These are phyloP conservation scores for Musa troglodytarum DNA, from an alignment of 176 grass and related monocot species.

Conservation along the genomic window DNA sequence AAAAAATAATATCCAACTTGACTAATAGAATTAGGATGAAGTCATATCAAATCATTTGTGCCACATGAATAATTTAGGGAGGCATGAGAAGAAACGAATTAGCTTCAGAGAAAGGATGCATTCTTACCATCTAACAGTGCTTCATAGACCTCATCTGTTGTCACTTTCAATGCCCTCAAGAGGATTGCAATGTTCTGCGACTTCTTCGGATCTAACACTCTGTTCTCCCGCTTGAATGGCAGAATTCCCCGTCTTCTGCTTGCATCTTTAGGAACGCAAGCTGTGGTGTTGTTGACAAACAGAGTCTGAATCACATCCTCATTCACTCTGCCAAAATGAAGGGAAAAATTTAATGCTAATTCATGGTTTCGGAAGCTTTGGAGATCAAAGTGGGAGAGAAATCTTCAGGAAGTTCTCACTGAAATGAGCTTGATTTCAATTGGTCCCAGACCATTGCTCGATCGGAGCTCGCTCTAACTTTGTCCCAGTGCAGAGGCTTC, in stretches of 20 bases:
- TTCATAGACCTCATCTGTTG: constrained; percentile 72
- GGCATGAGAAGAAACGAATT: not conserved
- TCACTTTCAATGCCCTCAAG: constrained; percentile 83
- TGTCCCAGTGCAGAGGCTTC: constrained; percentile 99
- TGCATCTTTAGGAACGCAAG: constrained; percentile 36
- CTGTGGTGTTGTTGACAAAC: constrained; percentile 77
- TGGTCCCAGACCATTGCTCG: constrained; percentile 97
- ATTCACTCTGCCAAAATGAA: constrained; percentile 55
- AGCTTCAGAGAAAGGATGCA: not conserved
- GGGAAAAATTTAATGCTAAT: not conserved
- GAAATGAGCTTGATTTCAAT: constrained; percentile 91
- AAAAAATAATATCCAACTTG: not conserved
- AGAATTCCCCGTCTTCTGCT: constrained; percentile 38
- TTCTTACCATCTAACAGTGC: constrained; percentile 79
- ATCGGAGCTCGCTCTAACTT: constrained; percentile 81
- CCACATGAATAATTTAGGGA: not conserved
- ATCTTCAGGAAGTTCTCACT: constrained; percentile 34
- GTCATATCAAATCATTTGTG: not conserved
- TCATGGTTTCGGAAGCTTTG: not conserved
- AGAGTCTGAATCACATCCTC: constrained; percentile 90
- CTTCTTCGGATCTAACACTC: constrained; percentile 95
- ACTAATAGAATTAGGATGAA: not conserved
- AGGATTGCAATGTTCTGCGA: constrained; percentile 97
- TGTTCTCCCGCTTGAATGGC: constrained; percentile 66
- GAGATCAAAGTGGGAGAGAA: constrained; percentile 11